Conservation (phyloP, 2,329 filamentous ascomycete genomes). For the Aspergillus brunneoviolaceus region DNA sequence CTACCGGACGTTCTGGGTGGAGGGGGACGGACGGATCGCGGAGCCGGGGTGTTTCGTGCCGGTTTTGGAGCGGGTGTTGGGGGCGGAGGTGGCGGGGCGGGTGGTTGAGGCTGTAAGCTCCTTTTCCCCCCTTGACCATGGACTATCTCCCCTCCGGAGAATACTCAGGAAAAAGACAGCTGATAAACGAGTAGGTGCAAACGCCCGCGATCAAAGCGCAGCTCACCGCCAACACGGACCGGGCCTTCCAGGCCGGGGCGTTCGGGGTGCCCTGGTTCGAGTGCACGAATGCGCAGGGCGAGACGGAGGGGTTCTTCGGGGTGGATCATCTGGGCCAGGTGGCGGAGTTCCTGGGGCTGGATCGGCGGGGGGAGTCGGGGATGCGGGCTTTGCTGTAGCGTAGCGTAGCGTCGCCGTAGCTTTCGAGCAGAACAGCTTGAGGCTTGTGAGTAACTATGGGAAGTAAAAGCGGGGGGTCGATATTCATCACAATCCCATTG, state of each 20-base stretch:
- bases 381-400: slow-evolving; percentile 30
- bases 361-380: slow-evolving; percentile 34
- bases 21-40: slow-evolving; percentile 45
- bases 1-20: slow-evolving; percentile 54
- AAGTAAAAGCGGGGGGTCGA: too few relatives aligned
- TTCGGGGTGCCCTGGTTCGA: slow-evolving; percentile 63
- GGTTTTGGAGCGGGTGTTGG: slow-evolving; percentile 49
- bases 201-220: slow-evolving; percentile 47
- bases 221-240: slow-evolving; percentile 52
- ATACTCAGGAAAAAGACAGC: too few relatives aligned
- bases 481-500: too few relatives aligned
- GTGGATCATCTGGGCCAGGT: slow-evolving; percentile 61
- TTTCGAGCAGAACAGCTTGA: too few relatives aligned
- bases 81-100: slow-evolving; percentile 43
- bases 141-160: not conserved
- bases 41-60: slow-evolving; percentile 47
- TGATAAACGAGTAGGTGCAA: slow-evolving; percentile 17
- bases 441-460: too few relatives aligned
- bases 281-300: slow-evolving; percentile 55
- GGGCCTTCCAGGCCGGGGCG: slow-evolving; percentile 53
- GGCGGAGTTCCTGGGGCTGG: slow-evolving; percentile 53
- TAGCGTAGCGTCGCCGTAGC: too few relatives aligned
- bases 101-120: slow-evolving; percentile 43
- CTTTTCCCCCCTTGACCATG: not conserved
- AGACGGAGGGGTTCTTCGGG: slow-evolving; percentile 59